Base-by-base conservation (phyloP, 805 yeast genomes). In the Candida cerambycidarum region DNA sequence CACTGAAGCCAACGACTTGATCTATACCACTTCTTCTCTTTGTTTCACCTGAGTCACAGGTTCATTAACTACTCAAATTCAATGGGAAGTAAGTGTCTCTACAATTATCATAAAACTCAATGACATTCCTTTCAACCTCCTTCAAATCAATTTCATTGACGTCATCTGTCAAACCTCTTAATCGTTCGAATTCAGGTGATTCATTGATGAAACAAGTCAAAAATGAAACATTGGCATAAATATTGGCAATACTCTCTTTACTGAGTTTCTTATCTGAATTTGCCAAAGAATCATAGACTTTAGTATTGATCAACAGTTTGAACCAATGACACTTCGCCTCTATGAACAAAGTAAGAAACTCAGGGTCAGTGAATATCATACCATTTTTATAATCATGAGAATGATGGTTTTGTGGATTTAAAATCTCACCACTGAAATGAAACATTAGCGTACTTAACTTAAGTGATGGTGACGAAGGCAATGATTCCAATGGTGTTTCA, bases 91-190 rank as follows among this genome's bases (percentile, higher is more conserved):
- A 61, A 8, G 59, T 50, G 35, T 45, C 48, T 32, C 48, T 60
- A 43, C 52, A 59, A 5, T 67, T 48, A 35, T 53, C 52, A 54
- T 64, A 67, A 45, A 51, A 63, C 10, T 65, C 66, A 32, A 40
- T 38, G 10, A 57, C 54, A 7, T 55, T 55, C 10, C 55, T 57
- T 8, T 38, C 32, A 13, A 63, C 50, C 16, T 44, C 48, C 15
- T 53, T 53, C 38, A 38, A 43, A 15, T 41, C 45, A 6, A 36
- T 36, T 18, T 41, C 44, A 18, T 39, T 33, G 29, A 41, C 47
- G 2, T 38, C 45, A 16, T 19, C 43, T 5, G 44, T 32, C n/a
- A 24, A 15, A 13, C 16, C 15, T 24, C 38, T 41, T 11, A 44
- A 12, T 24, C 30, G 28, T 5, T 47, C 51, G 1, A 27, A 14